Evolutionary conservation across 2,329 filamentous ascomycete genomes (phyloP), one percentile per base, ranked within the genome.

Genomic region (Colletotrichum abscissum): DNA sequence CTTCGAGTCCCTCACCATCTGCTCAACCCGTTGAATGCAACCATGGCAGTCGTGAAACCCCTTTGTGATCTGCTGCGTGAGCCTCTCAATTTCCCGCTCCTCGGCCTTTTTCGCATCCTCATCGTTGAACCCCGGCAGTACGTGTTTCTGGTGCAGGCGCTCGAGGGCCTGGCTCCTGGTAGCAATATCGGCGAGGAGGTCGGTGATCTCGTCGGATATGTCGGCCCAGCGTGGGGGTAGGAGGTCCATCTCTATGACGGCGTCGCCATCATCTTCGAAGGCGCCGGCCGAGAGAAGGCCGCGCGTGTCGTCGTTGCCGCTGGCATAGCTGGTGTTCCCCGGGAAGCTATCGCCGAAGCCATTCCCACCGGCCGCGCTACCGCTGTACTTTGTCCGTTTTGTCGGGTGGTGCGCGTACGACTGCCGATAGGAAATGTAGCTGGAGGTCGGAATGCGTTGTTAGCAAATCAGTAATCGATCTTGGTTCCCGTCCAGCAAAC

Each of bases 371-470:
- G 89, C 84, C 26, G 80, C 77, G 74, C 81, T 79, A 64, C 82
- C 83, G 73, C 88, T 86, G 85, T 93, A 93, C 79, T 92, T 92
- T 77, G 92, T 91, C 85, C 95, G 95, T 85, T 97, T 95, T 74
- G 92, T 90, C 67, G 97, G 97, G 82, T 98, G 95, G 84, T 98
- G 97, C 79, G 95, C 92, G 85, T 98, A 98, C 79, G 96, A 98
- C 87, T 99, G 97, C 80, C 97, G 95, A 88, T 98, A 99, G 84
- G 97, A 98, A 82, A 99, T 97, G 84, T 97, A 99, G 82, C 96
- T 98, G 81, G 55, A 70, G 56, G 54, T 24, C 8, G 8, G 7
- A 22, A 22, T n/a, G 30, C 74, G 7, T 19, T 73, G 79, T 83
- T 77, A 83, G 81, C 76, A 75, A 35, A 60, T 64, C 42, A 22